Base-by-base conservation (phyloP, 164 flowering plant species). In the Nymphaea colorata region DNA sequence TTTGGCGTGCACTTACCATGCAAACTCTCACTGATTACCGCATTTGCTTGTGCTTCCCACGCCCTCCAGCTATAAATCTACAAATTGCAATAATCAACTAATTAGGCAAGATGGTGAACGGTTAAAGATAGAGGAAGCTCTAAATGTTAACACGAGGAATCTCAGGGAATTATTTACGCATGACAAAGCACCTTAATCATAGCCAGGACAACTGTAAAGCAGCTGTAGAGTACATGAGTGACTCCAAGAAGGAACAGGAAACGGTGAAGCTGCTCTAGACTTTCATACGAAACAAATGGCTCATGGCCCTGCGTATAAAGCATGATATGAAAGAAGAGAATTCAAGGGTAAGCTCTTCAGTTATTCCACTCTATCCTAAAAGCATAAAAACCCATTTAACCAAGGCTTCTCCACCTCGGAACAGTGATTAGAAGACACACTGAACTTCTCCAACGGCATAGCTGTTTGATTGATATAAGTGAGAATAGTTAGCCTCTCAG, bases 51-150 rank as follows among this genome's bases (percentile, higher is more conserved):
- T 72, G 65, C 72, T 80, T 91, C 98, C 97, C 97, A 93, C 70
- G 82, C 86, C 75, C 93, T 88, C 98, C 98, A 93, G 76, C 98
- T 91, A 75, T 91, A 93, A 8, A 91, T 91, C 98, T 93, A 62
- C 71, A 71, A 15, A 10, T 42, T 67, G 67, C 65, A 64, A 60
- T 43, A 74, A 51, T 61, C 16, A 64, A 59, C 36, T 16, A 61
- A 25, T 25, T 2, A 61, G 63, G 17, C 17, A 61, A 16, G 25
- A 16, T 61, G 63, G n/a, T 5, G 63, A 45, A 45, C 7, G 11
- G 53, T 25, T 10, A 45, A 45, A 45, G 53, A 5, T 45, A 1
- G 5, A 5, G 11, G 53, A 5, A 10, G 2, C 53, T 45, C 53
- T 45, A 45, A 5, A 45, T 45, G 7, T 45, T 10, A 10, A 45